Evolutionary conservation across 2,329 filamentous ascomycete genomes (phyloP).

Genomic region (Alternaria gaisen): DNA sequence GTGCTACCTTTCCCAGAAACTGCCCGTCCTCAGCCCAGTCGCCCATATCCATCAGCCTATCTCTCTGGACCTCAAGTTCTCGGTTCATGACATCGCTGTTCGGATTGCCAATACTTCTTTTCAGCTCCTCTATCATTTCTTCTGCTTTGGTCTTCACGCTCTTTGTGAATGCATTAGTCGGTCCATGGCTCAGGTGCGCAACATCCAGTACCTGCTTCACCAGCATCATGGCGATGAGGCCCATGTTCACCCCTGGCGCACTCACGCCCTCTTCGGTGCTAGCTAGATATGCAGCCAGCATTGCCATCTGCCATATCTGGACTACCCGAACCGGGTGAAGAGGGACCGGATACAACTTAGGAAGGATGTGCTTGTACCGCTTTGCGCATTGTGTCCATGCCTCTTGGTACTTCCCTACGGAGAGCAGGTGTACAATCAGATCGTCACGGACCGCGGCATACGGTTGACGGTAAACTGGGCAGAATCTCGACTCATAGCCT

Average conservation of each 20-base stretch:
- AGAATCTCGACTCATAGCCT: conserved; percentile 53
- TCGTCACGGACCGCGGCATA: conserved; percentile 63
- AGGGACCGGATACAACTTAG: conserved; percentile 58
- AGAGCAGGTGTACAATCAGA: conserved; percentile 60
- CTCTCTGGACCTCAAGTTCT: conserved; percentile 39
- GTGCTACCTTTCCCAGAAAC: not conserved
- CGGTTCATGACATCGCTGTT: conserved; percentile 31
- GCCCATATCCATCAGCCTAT: conserved; percentile 43
- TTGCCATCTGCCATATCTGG: conserved; percentile 55
- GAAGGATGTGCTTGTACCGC: conserved; percentile 61
- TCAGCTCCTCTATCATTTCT: conserved; percentile 40
- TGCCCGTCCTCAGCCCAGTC: conserved; percentile 27
- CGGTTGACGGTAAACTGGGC: conserved; percentile 63
- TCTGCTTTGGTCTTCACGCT: conserved; percentile 51
- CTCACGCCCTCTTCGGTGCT: conserved; percentile 34
- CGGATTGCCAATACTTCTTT: conserved; percentile 32
- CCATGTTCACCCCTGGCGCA: conserved; percentile 51
- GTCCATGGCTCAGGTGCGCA: conserved; percentile 56
- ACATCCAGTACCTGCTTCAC: conserved; percentile 53
- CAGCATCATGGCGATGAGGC: conserved; percentile 54
- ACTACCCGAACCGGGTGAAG: conserved; percentile 65
- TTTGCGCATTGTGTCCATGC: conserved; percentile 63
- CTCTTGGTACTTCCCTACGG: conserved; percentile 52
- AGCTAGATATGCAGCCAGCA: conserved; percentile 47
- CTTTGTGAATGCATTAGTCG: conserved; percentile 52